Conservation (phyloP, 2,329 filamentous ascomycete genomes). For the Fusarium duplospermum region DNA sequence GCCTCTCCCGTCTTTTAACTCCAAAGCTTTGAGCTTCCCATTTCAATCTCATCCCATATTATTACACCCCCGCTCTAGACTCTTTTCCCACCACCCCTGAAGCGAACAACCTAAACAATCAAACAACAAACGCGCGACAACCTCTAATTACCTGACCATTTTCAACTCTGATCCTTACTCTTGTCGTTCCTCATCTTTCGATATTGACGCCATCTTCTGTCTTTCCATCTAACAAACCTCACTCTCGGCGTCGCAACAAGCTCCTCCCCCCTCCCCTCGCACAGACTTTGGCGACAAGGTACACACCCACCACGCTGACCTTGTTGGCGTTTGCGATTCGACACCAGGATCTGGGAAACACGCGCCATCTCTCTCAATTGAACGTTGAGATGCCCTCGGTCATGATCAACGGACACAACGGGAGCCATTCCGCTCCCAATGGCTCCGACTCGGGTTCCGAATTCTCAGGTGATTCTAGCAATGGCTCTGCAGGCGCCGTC, state of each 20-base stretch:
- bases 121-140: slow-evolving; percentile 20
- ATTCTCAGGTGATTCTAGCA: slow-evolving; percentile 45
- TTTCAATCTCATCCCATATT: neutral
- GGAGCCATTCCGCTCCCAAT: slow-evolving; percentile 33
- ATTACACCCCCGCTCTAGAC: slow-evolving; percentile 38
- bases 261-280: neutral
- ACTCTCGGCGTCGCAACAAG: neutral
- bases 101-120: slow-evolving; percentile 9
- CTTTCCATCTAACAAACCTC: neutral
- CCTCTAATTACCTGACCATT: slow-evolving; percentile 34
- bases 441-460: slow-evolving; percentile 41
- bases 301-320: slow-evolving; percentile 20
- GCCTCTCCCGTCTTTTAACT: neutral
- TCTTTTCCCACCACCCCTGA: slow-evolving; percentile 36
- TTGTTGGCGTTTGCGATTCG: slow-evolving; percentile 16
- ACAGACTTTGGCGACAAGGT: slow-evolving; percentile 30
- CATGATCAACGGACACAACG: slow-evolving; percentile 42
- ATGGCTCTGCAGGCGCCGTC: slow-evolving; percentile 50
- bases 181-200: neutral
- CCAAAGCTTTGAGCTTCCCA: neutral
- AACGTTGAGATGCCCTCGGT: slow-evolving; percentile 35
- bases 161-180: slow-evolving; percentile 17
- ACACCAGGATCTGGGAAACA: slow-evolving; percentile 14
- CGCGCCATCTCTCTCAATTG: slow-evolving; percentile 20
- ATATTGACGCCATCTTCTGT: slow-evolving; percentile 11